phyloP scores from a whole-genome alignment of 441 rosid genomes.

The Mallotus japonicus region DNA sequence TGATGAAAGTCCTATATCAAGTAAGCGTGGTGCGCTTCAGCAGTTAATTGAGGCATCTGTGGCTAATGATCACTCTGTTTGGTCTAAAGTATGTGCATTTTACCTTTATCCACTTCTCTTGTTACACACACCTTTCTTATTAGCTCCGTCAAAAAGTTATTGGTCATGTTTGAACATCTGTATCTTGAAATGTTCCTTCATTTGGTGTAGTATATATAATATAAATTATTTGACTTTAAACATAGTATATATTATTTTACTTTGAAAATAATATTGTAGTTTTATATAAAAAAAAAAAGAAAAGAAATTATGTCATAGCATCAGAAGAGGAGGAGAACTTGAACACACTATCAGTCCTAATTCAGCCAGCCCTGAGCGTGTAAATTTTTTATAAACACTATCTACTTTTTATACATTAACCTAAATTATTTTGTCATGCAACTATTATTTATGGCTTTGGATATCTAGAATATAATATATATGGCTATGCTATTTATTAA shows the following conservation, averaged over 20 bases:
- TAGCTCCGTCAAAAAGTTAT: background rate
- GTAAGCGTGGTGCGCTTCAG: slow-evolving; percentile 70
- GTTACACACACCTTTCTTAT: background rate
- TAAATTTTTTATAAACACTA: background rate
- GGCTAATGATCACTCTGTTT: slow-evolving; percentile 65
- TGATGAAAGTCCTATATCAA: slow-evolving; percentile 54
- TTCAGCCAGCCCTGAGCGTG: background rate
- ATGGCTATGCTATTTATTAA: background rate
- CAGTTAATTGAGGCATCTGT: slow-evolving; percentile 75
- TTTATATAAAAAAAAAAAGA: background rate
- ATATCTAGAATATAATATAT: background rate
- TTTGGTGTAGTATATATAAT: background rate
- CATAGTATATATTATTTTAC: background rate
- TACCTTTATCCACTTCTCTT: background rate
- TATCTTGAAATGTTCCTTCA: slow-evolving; percentile 1
- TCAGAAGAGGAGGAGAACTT: background rate
- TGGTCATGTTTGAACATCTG: background rate
- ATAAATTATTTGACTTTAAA: background rate
- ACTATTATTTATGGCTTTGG: background rate
- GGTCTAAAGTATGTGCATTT: slow-evolving; percentile 63
- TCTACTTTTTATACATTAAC: background rate
- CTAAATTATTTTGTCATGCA: background rate
- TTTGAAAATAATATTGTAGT: background rate
- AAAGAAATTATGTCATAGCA: background rate
- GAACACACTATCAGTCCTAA: background rate